Conservation (phyloP, 495 filamentous ascomycete genomes). For the Aspergillus indologenus region DNA sequence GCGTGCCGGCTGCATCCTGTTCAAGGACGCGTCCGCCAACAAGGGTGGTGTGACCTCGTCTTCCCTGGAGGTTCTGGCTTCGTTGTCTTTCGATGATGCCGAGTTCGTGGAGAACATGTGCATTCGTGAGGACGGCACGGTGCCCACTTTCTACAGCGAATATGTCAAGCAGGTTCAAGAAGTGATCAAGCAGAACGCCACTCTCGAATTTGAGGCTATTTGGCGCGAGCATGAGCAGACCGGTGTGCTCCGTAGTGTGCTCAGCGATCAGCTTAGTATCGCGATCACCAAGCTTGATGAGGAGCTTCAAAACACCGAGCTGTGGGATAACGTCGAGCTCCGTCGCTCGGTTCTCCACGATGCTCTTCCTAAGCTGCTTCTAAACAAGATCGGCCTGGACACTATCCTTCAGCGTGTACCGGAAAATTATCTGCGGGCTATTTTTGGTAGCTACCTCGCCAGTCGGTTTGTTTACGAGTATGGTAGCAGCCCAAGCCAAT, state of each 20-base stretch:
- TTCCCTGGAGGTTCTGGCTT: slow-evolving; percentile 91
- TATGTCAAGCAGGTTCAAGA: slow-evolving; percentile 92
- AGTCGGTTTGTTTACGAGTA: slow-evolving; percentile 94
- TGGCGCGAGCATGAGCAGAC: slow-evolving; percentile 90
- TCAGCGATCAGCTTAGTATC: slow-evolving; percentile 82
- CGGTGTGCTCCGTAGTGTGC: slow-evolving; percentile 70
- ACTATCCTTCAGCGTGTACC: slow-evolving; percentile 83
- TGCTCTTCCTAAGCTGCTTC: slow-evolving; percentile 78
- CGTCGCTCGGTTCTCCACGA: slow-evolving; percentile 75
- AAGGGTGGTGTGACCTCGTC: slow-evolving; percentile 99
- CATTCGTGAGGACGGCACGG: slow-evolving; percentile 68
- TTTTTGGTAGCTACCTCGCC: slow-evolving; percentile 93
- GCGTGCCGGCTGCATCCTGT: slow-evolving; percentile 87
- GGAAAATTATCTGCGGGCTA: slow-evolving; percentile 85
- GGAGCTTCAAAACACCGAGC: slow-evolving; percentile 85
- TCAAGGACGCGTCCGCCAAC: slow-evolving; percentile 97
- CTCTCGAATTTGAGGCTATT: slow-evolving; percentile 94
- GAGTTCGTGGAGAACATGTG: slow-evolving; percentile 94
- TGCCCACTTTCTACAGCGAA: slow-evolving; percentile 82
- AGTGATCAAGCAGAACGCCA: slow-evolving; percentile 83
- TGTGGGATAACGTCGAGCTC: slow-evolving; percentile 83
- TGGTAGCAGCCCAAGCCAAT: slow-evolving; percentile 89
- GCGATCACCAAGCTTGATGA: slow-evolving; percentile 95
- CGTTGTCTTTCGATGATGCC: slow-evolving; percentile 85
- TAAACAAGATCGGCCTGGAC: slow-evolving; percentile 87